These are phyloP conservation scores for Podaxis pistillaris DNA, from an alignment of 768 basidiomycete species.

Conservation along the genomic window DNA sequence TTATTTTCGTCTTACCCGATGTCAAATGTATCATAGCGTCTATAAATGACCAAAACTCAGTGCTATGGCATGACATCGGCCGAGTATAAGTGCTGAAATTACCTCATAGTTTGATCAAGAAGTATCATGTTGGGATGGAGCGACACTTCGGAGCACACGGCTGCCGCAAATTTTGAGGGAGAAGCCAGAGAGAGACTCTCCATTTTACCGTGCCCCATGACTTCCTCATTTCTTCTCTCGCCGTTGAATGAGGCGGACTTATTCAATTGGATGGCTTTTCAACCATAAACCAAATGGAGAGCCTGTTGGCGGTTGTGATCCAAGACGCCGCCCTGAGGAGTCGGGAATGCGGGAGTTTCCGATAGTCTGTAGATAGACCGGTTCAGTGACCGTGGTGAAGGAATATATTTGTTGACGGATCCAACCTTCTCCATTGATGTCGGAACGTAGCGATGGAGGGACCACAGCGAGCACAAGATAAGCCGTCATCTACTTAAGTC, in stretches of 20 bases:
- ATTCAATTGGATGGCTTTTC: no score
- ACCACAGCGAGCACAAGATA: not conserved
- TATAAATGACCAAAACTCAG: constrained; percentile 3
- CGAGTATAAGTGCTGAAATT: not conserved
- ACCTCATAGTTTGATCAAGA: constrained; percentile 6
- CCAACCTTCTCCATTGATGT: not conserved
- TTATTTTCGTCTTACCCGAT: not conserved
- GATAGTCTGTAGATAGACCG: no score
- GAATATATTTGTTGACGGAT: not conserved
- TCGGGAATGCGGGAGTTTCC: no score
- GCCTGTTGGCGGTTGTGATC: no score
- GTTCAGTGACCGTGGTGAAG: no score
- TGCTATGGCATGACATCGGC: constrained; percentile 10
- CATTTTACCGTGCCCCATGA: no score
- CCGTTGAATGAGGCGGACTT: no score
- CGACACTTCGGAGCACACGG: not conserved
- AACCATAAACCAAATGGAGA: no score
- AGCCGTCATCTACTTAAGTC: not conserved
- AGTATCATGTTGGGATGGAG: not conserved
- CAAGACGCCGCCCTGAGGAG: no score
- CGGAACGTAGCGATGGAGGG: not conserved
- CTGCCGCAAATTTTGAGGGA: not conserved
- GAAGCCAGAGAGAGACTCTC: no score
- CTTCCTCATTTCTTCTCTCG: no score
- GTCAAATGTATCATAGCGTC: not conserved